Evolutionary conservation across 2,329 filamentous ascomycete genomes (phyloP).

Genomic region (Aspergillus sp.): DNA sequence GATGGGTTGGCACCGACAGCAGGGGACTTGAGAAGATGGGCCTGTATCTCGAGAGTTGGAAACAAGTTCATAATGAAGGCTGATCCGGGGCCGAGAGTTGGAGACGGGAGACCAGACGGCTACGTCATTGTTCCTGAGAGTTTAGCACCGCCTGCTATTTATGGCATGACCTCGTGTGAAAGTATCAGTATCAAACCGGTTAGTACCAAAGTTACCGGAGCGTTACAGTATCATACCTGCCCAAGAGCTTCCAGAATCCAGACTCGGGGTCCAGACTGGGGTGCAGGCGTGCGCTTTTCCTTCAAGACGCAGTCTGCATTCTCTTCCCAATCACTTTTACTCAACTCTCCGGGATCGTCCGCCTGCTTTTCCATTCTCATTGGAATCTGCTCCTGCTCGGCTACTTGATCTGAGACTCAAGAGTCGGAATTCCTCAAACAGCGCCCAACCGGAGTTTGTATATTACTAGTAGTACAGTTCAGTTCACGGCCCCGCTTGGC

Average conservation of each 20-base stretch:
- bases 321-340: not conserved
- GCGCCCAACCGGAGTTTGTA: slow-evolving; percentile 6
- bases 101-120: not conserved
- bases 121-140: slow-evolving; percentile 1
- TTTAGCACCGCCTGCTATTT: slow-evolving; percentile 2
- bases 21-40: not conserved
- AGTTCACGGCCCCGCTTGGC: slow-evolving; percentile 4
- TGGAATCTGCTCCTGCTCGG: not conserved
- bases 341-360: not conserved
- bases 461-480: not conserved
- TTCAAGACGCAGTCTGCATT: not conserved
- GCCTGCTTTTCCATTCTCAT: not conserved
- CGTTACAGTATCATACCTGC: not conserved
- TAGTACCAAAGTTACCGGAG: not conserved
- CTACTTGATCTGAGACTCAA: not conserved
- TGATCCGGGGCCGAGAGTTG: not conserved
- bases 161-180: slow-evolving; percentile 1
- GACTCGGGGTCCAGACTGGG: no score
- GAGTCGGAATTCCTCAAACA: not conserved
- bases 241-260: no score
- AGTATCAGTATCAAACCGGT: not conserved
- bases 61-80: no score
- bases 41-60: not conserved
- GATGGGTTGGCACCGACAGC: not conserved
- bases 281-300: not conserved